A percentile compares a stretch with the other conserved stretches of the same genome.
Conservation (phyloP, 108 stramenopile genomes). For the Cyclotella kingstonii region DNA sequence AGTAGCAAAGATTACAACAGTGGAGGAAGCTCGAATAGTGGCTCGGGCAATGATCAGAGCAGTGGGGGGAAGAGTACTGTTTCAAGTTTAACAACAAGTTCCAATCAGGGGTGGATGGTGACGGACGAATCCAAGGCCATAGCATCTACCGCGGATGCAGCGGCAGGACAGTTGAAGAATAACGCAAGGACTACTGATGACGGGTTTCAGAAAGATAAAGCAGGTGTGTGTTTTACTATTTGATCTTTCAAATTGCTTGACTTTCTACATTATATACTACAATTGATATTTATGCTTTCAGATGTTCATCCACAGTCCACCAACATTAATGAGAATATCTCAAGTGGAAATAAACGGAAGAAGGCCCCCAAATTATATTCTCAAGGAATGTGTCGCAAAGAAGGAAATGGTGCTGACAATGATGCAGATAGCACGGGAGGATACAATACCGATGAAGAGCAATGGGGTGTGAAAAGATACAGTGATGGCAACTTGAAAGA, state of each 20-base stretch:
- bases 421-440: slow-evolving; percentile 38
- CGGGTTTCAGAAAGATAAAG: slow-evolving; percentile 4
- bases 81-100: slow-evolving; percentile 46
- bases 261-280: no score
- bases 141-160: not conserved
- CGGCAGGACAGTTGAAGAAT: not conserved
- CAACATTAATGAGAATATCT: slow-evolving; percentile 2
- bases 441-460: slow-evolving; percentile 45
- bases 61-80: slow-evolving; percentile 46
- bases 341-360: slow-evolving; percentile 34
- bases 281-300: slow-evolving; percentile 8
- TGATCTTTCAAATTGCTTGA: no score
- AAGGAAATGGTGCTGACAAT: slow-evolving; percentile 13
- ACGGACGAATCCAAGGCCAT: slow-evolving; percentile 12
- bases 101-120: slow-evolving; percentile 44
- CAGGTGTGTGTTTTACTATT: slow-evolving; percentile 9
- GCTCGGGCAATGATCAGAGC: slow-evolving; percentile 42
- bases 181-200: not conserved
- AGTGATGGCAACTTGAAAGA: slow-evolving; percentile 5
- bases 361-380: slow-evolving; percentile 4
- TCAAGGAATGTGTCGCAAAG: not conserved
- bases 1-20: slow-evolving; percentile 32
- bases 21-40: slow-evolving; percentile 19
- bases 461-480: slow-evolving; percentile 20
- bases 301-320: slow-evolving; percentile 3